Conservation (phyloP, 164 flowering plant genomes). For the Chloranthus sessilifolius region DNA sequence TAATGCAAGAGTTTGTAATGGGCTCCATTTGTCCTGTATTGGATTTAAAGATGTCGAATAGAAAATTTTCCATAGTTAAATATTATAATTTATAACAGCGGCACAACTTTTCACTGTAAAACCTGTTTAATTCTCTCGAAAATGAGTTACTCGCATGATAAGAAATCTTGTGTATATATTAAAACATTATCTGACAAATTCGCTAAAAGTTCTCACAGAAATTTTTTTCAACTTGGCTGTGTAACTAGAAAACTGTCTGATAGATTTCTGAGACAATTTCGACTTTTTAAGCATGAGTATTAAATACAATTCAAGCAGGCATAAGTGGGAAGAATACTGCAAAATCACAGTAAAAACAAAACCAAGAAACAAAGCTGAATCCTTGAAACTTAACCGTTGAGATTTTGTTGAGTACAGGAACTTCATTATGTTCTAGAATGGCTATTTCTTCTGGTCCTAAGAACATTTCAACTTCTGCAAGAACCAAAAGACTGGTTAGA, state of each 20-base stretch:
- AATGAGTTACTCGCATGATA: too few relatives aligned
- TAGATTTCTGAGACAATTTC: not conserved
- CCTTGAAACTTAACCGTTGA: slow-evolving; percentile 54
- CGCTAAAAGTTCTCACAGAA: not conserved
- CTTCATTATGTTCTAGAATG: slow-evolving; percentile 52
- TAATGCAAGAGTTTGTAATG: slow-evolving; percentile 69
- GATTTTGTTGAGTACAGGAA: slow-evolving; percentile 51
- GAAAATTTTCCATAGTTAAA: not conserved
- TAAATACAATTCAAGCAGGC: too few relatives aligned
- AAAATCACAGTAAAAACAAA: not conserved
- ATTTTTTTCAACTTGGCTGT: not conserved
- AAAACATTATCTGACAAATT: too few relatives aligned
- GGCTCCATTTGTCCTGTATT: slow-evolving; percentile 55
- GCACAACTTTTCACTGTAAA: too few relatives aligned
- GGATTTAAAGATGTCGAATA: too few relatives aligned
- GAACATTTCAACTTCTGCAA: slow-evolving; percentile 76
- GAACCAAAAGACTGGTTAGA: slow-evolving; percentile 5
- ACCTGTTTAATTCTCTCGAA: too few relatives aligned
- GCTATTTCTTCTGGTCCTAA: slow-evolving; percentile 67
- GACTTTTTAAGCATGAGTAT: not conserved
- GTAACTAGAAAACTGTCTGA: too few relatives aligned
- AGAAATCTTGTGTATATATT: too few relatives aligned
- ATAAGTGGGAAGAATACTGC: not conserved
- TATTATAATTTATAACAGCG: too few relatives aligned
- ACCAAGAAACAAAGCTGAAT: not conserved